Evolutionary conservation across 148 eudicot species (phyloP).

Genomic region (Tetragonia tetragonoides): DNA sequence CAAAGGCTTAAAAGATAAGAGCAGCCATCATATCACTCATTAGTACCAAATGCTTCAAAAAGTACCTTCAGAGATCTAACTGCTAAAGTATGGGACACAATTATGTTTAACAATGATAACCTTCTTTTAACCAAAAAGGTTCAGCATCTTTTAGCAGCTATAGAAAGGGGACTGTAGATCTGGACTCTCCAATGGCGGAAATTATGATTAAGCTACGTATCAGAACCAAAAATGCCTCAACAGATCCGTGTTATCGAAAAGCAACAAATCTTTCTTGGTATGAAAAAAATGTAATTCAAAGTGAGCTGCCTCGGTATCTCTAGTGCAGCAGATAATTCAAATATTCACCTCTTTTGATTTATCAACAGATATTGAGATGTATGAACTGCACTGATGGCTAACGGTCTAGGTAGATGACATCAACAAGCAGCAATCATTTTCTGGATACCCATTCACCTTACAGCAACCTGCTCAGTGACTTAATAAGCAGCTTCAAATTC

Average conservation of each 20-base stretch:
- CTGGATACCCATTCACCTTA: conserved; percentile 26
- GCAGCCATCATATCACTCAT: neutral
- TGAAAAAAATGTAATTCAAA: neutral
- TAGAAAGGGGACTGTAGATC: neutral
- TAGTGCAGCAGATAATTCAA: neutral
- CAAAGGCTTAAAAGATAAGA: neutral
- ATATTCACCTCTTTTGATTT: neutral
- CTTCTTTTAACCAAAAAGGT: neutral
- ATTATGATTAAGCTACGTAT: neutral
- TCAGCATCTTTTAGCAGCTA: neutral
- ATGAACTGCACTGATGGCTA: conserved; percentile 22
- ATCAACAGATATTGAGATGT: neutral
- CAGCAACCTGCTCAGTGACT: conserved; percentile 87
- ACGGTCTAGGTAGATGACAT: neutral
- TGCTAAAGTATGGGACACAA: neutral
- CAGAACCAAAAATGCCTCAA: neutral
- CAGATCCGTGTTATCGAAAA: neutral
- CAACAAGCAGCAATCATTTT: neutral
- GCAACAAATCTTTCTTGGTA: neutral
- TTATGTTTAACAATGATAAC: conserved; percentile 1
- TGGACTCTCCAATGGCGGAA: neutral
- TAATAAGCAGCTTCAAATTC: conserved; percentile 80
- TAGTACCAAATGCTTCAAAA: neutral
- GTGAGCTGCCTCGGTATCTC: neutral
- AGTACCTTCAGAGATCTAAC: neutral